These are phyloP conservation scores for Suhomyces sp. DNA, from an alignment of 805 yeast genomes.

Conservation along the genomic window DNA sequence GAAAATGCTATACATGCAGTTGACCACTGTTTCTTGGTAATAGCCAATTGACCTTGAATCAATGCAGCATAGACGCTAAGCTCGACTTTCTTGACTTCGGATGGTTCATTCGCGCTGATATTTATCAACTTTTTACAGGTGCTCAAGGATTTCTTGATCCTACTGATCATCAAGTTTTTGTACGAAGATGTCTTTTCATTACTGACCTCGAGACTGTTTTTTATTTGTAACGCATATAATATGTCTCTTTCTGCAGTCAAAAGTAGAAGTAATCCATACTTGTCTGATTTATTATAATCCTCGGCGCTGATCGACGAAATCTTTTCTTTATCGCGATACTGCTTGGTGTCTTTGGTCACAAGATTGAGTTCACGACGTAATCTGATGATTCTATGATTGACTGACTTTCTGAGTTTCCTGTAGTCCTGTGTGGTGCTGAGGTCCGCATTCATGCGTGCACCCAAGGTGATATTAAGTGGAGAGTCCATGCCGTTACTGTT, in stretches of 20 bases:
- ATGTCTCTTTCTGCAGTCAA: slow-evolving; percentile 75
- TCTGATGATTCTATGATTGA: slow-evolving; percentile 58
- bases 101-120: slow-evolving; percentile 37
- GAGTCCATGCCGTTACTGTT: slow-evolving; percentile 33
- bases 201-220: slow-evolving; percentile 51
- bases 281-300: slow-evolving; percentile 49
- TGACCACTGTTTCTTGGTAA: slow-evolving; percentile 56
- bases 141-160: slow-evolving; percentile 61
- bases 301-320: slow-evolving; percentile 45
- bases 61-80: slow-evolving; percentile 43
- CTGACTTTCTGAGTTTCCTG: slow-evolving; percentile 60
- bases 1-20: slow-evolving; percentile 52
- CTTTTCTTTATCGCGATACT: slow-evolving; percentile 50
- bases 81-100: slow-evolving; percentile 24
- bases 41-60: slow-evolving; percentile 48
- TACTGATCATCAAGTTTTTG: slow-evolving; percentile 48
- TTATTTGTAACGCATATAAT: slow-evolving; percentile 64
- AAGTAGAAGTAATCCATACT: slow-evolving; percentile 58
- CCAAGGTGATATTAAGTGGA: slow-evolving; percentile 47
- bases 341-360: slow-evolving; percentile 64
- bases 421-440: slow-evolving; percentile 68
- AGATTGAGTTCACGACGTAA: slow-evolving; percentile 64
- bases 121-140: slow-evolving; percentile 43
- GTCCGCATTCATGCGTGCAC: slow-evolving; percentile 59
- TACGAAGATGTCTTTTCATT: slow-evolving; percentile 49